Percentiles rank a stretch among this genome's conserved stretches.
Evolutionary conservation across 352 stramenopile species (phyloP).

Genomic region (Phytophthora aleatoria): DNA sequence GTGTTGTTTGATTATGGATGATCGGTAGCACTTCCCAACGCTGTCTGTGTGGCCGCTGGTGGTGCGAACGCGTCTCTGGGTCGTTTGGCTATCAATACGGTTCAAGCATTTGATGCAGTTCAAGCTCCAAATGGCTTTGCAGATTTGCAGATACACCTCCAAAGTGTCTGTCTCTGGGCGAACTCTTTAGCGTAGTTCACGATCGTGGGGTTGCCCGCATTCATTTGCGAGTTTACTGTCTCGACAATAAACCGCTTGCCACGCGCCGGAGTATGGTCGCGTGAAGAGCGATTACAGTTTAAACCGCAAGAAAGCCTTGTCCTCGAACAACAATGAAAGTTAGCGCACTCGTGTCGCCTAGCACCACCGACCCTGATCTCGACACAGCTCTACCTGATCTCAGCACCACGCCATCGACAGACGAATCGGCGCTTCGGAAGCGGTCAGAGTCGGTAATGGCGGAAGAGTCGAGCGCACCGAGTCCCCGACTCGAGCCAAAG

Average conservation of each 20-base stretch:
- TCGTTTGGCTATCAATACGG: slow-evolving; percentile 16
- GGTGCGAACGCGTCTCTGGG: neutral
- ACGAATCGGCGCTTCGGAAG: slow-evolving; percentile 13
- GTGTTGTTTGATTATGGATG: slow-evolving; percentile 8
- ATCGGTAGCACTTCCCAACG: slow-evolving; percentile 9
- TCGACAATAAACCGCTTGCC: neutral
- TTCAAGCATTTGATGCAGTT: slow-evolving; percentile 10
- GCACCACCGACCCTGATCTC: slow-evolving; percentile 15
- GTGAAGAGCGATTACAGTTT: neutral
- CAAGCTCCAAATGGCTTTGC: slow-evolving; percentile 21
- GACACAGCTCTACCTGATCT: slow-evolving; percentile 11
- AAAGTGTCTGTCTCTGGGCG: neutral
- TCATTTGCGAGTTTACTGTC: slow-evolving; percentile 15
- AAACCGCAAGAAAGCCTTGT: neutral
- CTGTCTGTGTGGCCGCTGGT: neutral
- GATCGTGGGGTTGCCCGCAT: neutral
- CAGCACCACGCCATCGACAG: slow-evolving; percentile 4
- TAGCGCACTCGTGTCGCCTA: slow-evolving; percentile 11
- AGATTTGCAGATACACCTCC: slow-evolving; percentile 2
- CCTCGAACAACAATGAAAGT: slow-evolving; percentile 12
- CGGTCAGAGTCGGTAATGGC: slow-evolving; percentile 15
- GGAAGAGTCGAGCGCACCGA: slow-evolving; percentile 7
- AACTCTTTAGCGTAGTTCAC: neutral
- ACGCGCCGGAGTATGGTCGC: neutral
- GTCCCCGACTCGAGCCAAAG: slow-evolving; percentile 15